Conservation (phyloP, 2,329 filamentous ascomycete species). For the Trichoderma polysporum region DNA sequence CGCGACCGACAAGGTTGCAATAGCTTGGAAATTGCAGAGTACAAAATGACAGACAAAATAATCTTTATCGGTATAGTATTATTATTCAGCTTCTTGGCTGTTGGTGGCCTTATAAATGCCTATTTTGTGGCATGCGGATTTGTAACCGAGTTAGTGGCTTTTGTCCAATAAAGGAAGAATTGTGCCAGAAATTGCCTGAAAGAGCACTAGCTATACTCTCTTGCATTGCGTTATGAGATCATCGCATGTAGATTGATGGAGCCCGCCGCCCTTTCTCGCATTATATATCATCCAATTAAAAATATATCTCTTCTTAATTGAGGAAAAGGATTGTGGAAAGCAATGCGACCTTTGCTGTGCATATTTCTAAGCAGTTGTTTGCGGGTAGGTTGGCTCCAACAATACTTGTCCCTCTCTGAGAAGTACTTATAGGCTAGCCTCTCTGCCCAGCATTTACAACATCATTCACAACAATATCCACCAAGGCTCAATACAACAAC, state of each 20-base stretch:
- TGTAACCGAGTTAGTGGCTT: background rate
- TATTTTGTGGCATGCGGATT: background rate
- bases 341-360: background rate
- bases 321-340: background rate
- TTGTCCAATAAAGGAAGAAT: background rate
- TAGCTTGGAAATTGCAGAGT: too few relatives aligned
- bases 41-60: too few relatives aligned
- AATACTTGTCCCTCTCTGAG: background rate
- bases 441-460: background rate
- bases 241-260: background rate
- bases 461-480: background rate
- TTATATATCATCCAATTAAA: background rate
- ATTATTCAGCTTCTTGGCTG: background rate
- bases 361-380: background rate
- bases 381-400: background rate
- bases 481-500: background rate
- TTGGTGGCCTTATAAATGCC: background rate
- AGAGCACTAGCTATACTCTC: background rate
- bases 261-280: background rate
- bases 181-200: constrained; percentile 1
- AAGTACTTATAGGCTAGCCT: background rate
- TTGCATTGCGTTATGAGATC: constrained; percentile 2
- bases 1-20: too few relatives aligned
- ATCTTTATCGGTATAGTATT: background rate
- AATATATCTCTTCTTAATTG: background rate